These are phyloP conservation scores for Coemansia sp. DNA, from an alignment of 192 early-diverging fungal species.

Conservation along the genomic window DNA sequence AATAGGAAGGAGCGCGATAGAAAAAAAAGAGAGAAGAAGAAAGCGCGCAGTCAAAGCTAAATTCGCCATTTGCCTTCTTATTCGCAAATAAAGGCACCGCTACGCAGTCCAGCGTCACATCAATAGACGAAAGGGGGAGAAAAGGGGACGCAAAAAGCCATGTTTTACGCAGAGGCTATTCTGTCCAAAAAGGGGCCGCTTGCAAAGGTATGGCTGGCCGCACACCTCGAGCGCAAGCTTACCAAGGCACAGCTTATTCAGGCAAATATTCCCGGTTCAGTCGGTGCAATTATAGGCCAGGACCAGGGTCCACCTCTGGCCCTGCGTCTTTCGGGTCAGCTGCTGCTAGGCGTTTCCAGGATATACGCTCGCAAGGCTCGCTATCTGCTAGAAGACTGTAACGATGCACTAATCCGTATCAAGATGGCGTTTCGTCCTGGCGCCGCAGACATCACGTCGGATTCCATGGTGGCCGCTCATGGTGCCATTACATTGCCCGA, in stretches of 20 bases:
- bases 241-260: conserved; percentile 92
- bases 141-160: conserved; percentile 10
- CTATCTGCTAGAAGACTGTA: conserved; percentile 96
- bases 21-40: too few relatives aligned
- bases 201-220: conserved; percentile 96
- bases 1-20: neutral
- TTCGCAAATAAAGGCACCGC: neutral
- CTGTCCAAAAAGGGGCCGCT: conserved; percentile 83
- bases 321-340: conserved; percentile 90
- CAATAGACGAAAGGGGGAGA: too few relatives aligned
- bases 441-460: conserved; percentile 80
- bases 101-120: neutral
- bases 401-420: conserved; percentile 91
- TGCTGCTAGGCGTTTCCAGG: conserved; percentile 89
- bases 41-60: too few relatives aligned
- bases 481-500: conserved; percentile 88
- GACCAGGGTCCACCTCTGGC: conserved; percentile 83
- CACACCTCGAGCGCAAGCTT: conserved; percentile 96
- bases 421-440: conserved; percentile 78
- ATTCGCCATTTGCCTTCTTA: neutral
- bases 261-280: conserved; percentile 84
- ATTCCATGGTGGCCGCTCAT: conserved; percentile 64
- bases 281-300: conserved; percentile 77
- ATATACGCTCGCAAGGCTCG: conserved; percentile 96
- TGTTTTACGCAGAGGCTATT: conserved; percentile 79